phyloP scores from a whole-genome alignment of 352 stramenopile genomes.

The Pythium myriotylum region DNA sequence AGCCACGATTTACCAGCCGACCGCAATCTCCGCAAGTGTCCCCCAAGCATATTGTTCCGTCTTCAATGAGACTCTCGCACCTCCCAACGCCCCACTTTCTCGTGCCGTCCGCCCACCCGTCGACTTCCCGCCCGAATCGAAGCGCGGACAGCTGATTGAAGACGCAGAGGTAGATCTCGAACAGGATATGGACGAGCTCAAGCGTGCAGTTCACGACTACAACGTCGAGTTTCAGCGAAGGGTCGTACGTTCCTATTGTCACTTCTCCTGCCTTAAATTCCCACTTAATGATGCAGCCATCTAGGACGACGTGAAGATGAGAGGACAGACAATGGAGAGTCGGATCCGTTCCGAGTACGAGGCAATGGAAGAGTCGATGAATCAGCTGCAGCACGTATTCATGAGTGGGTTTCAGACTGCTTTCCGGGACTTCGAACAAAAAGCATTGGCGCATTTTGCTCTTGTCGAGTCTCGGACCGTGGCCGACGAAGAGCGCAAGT shows the following conservation, averaged over 20 bases:
- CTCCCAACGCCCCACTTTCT: slow-evolving; percentile 26
- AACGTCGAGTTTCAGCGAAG: slow-evolving; percentile 85
- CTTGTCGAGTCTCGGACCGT: slow-evolving; percentile 56
- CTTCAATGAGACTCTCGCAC: slow-evolving; percentile 35
- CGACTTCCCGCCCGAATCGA: slow-evolving; percentile 73
- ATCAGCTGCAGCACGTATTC: slow-evolving; percentile 51
- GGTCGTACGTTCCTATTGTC: slow-evolving; percentile 45
- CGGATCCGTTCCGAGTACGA: slow-evolving; percentile 58
- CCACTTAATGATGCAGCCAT: too few relatives aligned
- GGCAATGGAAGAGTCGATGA: slow-evolving; percentile 58
- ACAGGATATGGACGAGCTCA: slow-evolving; percentile 81
- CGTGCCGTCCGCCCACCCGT: slow-evolving; percentile 42
- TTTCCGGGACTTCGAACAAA: slow-evolving; percentile 58
- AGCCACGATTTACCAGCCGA: neutral
- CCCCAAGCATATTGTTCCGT: slow-evolving; percentile 30
- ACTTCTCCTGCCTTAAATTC: too few relatives aligned
- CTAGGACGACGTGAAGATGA: slow-evolving; percentile 71
- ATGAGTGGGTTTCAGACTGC: slow-evolving; percentile 50
- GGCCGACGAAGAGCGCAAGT: slow-evolving; percentile 51
- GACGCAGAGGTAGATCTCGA: slow-evolving; percentile 74
- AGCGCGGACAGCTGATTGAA: slow-evolving; percentile 72
- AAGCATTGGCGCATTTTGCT: slow-evolving; percentile 63
- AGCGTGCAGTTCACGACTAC: slow-evolving; percentile 75
- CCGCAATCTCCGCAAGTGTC: neutral
- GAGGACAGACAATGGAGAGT: slow-evolving; percentile 52